Evolutionary conservation across 768 basidiomycete species (phyloP), one percentile per base, ranked within the genome.

Genomic region (Hypholoma fasciculare): DNA sequence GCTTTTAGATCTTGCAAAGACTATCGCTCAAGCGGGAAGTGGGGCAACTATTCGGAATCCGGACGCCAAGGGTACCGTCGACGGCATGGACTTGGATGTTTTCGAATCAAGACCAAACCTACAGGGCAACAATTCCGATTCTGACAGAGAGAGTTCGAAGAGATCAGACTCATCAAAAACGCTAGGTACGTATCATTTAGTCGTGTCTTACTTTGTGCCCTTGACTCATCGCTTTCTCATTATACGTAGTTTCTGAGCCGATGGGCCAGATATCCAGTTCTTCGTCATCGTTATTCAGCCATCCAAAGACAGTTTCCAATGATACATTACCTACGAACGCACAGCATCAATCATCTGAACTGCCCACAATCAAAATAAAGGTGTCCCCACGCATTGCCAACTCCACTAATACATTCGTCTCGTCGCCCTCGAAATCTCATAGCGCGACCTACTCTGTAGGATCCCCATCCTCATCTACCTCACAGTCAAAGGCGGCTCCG

Each of bases 281-380:
- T 9, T 34, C 30, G 30, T 7, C 30, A 34, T 34, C 30, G 30
- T 34, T 34, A 5, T 9, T 34, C 30, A 9, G 30, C 30, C 30
- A 9, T 7, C 9, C 30, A 34, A 34, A 34, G 30, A 34, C 30
- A 1, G 1, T 5, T 34, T 5, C 2, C 30, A 34, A 3, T 34
- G 30, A 34, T 34, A 34, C 30, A 34, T 6, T 34, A 7, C 9
- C 30, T 34, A 9, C 9, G 30, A 34, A 34, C 9, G 30, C 6
- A 34, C 30, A 34, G 7, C 7, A 34, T 6, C 30, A 34, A 26
- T n/a, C 51, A 13, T 37, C 51, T 16, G 1, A 20, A 4, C 40
- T 26, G 7, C 39, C 40, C 38, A 52, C 38, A 52, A 52, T 52
- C 39, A 52, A 42, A 19, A 42, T 52, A 20, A 52, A 42, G 51